Base-by-base conservation (phyloP, 2,329 filamentous ascomycete genomes). In the Chaetomiaceae sp. region DNA sequence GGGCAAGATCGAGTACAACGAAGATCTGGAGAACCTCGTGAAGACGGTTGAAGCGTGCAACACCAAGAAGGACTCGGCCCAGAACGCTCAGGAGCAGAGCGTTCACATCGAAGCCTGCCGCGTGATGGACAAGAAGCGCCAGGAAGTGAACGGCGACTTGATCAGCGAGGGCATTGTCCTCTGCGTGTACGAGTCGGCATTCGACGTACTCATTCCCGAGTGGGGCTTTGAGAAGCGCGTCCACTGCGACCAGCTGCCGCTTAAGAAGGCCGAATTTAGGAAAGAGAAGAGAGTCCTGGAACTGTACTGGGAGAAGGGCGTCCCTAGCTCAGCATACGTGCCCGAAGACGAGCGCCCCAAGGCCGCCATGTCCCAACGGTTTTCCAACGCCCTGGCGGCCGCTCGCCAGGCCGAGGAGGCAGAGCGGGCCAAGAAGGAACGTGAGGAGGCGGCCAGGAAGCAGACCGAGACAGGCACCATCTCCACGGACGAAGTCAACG, bases 181-280 rank as follows among this genome's bases (percentile, higher is more conserved):
- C 50, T 96, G 89, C 66, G 93, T 99, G 27, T 99, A 99, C 70
- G 93, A 99, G 71, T 97, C 93, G 23, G 93, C 93, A 17, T 99
- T 99, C 67, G 93, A 99, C 68, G 89, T 99, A 38, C 79, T 99
- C 57, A 97, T 99, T 67, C 93, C 93, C 5, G 91, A 99, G 66
- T 99, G 90, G 76, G 93, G 93, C 59, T 97, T 99, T 61, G 93
- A 99, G 77, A 99, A 99, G 82, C 89, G 93, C 58, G 93, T 99
- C 46, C 93, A 99, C 72, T 99, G 93, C 67, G 93, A 99, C 66
- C 93, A 99, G 75, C 78, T 99, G 66, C 93, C 93, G 25, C 75
- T 99, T 60, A 92, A 97, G 81, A 99, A 99, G 78, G 93, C 93
- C n/a, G 93, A 99, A 67, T 99, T 93, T 72, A 85, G 95, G 70